phyloP scores from a whole-genome alignment of 306 rosid species.

The Dalbergia cultrata region DNA sequence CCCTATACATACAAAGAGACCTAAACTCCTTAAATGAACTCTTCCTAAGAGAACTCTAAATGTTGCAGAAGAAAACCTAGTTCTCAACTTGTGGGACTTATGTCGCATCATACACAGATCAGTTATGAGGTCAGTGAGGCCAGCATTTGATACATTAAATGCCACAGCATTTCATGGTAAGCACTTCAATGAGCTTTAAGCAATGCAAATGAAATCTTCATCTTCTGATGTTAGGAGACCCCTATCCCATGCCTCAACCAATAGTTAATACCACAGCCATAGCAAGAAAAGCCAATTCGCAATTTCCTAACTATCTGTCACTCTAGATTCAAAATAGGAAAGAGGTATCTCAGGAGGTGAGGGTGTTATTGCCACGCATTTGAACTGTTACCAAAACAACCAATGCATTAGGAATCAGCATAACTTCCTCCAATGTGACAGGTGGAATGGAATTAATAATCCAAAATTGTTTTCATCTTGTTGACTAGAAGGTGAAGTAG shows the following conservation, averaged over 20 bases:
- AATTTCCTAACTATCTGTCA: conserved; percentile 39
- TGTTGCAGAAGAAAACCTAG: conserved; percentile 38
- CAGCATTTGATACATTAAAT: conserved; percentile 17
- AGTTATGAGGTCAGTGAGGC: conserved; percentile 40
- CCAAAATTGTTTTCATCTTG: neutral
- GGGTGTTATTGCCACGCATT: conserved; percentile 77
- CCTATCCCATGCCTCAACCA: conserved; percentile 18
- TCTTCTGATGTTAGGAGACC: conserved; percentile 1
- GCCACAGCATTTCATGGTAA: conserved; percentile 40
- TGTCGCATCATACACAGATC: neutral
- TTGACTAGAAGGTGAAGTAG: neutral
- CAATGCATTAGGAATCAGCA: conserved; percentile 31
- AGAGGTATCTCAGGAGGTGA: conserved; percentile 86
- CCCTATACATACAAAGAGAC: conserved; percentile 43
- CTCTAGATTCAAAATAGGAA: conserved; percentile 62
- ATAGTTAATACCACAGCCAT: conserved; percentile 30
- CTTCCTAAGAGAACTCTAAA: conserved; percentile 39
- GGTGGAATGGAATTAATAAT: neutral
- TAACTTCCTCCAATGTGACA: conserved; percentile 13
- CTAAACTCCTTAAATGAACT: conserved; percentile 16
- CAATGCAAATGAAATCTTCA: conserved; percentile 14
- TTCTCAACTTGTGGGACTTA: conserved; percentile 22
- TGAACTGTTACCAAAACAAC: conserved; percentile 69
- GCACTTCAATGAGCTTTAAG: conserved; percentile 26
- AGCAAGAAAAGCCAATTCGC: conserved; percentile 32